Conservation (phyloP, 2,329 filamentous ascomycete genomes). For the Emergomyces orientalis region DNA sequence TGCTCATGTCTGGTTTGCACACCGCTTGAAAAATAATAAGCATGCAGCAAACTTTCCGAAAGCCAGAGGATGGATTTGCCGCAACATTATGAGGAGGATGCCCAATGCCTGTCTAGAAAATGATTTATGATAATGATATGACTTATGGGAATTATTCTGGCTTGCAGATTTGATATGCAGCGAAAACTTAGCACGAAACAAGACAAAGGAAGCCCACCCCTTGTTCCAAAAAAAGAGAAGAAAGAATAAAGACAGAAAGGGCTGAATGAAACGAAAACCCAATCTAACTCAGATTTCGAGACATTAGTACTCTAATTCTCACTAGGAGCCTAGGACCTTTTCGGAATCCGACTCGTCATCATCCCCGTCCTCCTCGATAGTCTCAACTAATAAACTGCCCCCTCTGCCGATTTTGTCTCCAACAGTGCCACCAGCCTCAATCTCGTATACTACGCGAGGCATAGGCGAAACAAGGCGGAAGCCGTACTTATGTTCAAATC, state of each 20-base stretch:
- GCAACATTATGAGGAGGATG: neutral
- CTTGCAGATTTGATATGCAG: neutral
- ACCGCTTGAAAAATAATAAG: neutral
- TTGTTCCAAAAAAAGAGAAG: neutral
- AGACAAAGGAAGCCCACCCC: neutral
- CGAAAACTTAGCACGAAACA: neutral
- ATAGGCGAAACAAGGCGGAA: constrained; percentile 80
- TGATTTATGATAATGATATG: neutral
- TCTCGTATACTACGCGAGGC: constrained; percentile 70
- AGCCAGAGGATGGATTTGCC: no score
- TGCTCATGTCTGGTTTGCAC: neutral
- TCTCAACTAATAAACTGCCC: constrained; percentile 83
- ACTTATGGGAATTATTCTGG: neutral
- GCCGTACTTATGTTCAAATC: constrained; percentile 70
- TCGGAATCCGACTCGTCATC: constrained; percentile 38
- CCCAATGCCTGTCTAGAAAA: neutral
- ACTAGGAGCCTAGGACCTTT: constrained; percentile 9
- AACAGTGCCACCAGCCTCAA: constrained; percentile 57
- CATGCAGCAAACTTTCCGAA: neutral
- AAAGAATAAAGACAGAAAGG: neutral
- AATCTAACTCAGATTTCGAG: neutral
- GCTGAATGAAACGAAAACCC: neutral
- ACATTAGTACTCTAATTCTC: neutral
- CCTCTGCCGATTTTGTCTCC: constrained; percentile 67
- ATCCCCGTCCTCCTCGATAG: constrained; percentile 45